phyloP scores from a whole-genome alignment of 495 filamentous ascomycete species.

The Evansstolkia leycettana region DNA sequence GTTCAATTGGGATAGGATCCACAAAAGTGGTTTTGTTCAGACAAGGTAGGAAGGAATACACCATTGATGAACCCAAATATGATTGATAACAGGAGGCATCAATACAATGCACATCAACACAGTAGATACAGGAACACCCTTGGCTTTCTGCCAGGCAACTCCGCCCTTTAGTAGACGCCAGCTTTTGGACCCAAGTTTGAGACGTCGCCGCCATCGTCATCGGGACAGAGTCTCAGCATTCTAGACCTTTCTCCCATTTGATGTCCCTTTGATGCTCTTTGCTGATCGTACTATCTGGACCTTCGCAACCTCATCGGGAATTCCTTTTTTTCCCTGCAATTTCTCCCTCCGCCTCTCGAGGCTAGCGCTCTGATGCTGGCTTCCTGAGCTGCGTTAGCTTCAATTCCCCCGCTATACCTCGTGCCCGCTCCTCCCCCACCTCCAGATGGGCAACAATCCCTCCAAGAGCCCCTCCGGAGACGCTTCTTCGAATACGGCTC shows the following conservation, averaged over 20 bases:
- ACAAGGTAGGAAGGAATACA: too few relatives aligned
- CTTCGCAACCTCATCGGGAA: not conserved
- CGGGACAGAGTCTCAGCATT: not conserved
- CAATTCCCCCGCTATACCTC: conserved; percentile 3
- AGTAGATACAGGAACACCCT: not conserved
- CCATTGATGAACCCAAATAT: not conserved
- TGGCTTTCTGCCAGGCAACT: too few relatives aligned
- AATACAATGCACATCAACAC: not conserved
- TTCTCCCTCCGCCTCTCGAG: conserved; percentile 5
- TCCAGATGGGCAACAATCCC: conserved; percentile 38
- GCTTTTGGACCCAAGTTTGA: too few relatives aligned
- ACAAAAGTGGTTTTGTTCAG: too few relatives aligned
- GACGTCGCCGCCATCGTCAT: conserved; percentile 12
- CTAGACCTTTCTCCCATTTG: not conserved
- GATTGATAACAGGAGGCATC: not conserved
- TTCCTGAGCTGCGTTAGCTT: conserved; percentile 8
- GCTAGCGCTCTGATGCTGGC: conserved; percentile 13
- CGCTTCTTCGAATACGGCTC: conserved; percentile 13
- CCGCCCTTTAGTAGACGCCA: too few relatives aligned
- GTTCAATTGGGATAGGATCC: too few relatives aligned
- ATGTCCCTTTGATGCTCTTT: not conserved
- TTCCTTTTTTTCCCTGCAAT: not conserved
- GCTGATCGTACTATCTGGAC: not conserved
- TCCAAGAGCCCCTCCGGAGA: conserved; percentile 33
- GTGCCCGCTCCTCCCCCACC: conserved; percentile 12